Evolutionary conservation across 2,329 filamentous ascomycete species (phyloP), one percentile per base, ranked within the genome.

Genomic region (Colletotrichum spinosum): DNA sequence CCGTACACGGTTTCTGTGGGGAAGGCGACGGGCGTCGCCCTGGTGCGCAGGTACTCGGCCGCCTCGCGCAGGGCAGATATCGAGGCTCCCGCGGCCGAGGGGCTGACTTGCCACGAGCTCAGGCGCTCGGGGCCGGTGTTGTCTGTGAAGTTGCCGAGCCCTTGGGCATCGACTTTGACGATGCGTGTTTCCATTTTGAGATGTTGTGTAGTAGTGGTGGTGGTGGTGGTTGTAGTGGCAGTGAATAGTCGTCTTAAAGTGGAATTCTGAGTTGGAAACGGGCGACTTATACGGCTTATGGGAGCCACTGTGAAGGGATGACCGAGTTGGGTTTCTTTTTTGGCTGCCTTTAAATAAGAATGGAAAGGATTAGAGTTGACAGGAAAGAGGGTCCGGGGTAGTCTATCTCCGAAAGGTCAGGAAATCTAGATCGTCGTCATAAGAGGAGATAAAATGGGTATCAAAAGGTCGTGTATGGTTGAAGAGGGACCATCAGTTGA

Each of bases 1-100:
- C 96, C 96, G 76, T 99, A 99, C 1, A 99, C 96, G 0, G 96
- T 99, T 80, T 99, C 96, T 0, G 96, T 99, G 1, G 96, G 96
- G 75, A 99, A 99, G 1, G 93, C 96, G 52, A 99, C 93, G 5
- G 96, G 96, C 4, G 86, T 85, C 74, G 92, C 85, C 55, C 85
- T 89, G 15, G 83, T 83, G 55, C 83, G 86, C 41, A 97, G 81
- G 69, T 89, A 84, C 11, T 83, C 75, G 2, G 92, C 93, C 1
- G 93, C 93, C 60, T 88, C 80, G 63, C 81, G 79, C 42, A 97
- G 83, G 34, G 78, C 75, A 2, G 70, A 71, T 44, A 82, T 65
- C 7, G 76, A 74, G 7, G 73, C 71, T 25, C 71, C 68, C 7
- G 76, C 70, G 7, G 75, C 72, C 1, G 70, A 64, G 13, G 71